Conservation (phyloP, 2,329 filamentous ascomycete genomes). For the Nigrograna mackinnonii region DNA sequence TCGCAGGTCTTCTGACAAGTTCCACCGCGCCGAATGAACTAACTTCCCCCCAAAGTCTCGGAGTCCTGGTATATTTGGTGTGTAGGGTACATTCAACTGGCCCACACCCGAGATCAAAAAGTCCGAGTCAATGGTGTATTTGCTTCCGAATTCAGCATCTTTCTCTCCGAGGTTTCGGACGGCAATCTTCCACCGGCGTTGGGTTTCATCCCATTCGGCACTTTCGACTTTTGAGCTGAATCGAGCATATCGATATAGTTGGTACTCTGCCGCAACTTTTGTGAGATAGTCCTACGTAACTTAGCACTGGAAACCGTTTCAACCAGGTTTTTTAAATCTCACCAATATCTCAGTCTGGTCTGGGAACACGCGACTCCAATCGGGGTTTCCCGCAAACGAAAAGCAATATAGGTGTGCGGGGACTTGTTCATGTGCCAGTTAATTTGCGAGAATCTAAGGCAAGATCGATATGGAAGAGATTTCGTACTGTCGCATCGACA, state of each 20-base stretch:
- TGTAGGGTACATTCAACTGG: conserved; percentile 59
- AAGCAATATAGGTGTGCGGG: conserved; percentile 61
- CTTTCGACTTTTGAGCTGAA: conserved; percentile 31
- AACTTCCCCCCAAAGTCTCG: conserved; percentile 55
- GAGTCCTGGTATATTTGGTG: conserved; percentile 53
- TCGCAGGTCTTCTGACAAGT: conserved; percentile 59
- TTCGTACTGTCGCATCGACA: conserved; percentile 55
- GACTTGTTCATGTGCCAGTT: too few species aligned
- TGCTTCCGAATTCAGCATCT: conserved; percentile 56
- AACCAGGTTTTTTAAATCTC: conserved; percentile 6
- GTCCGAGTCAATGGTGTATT: conserved; percentile 55
- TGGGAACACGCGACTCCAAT: conserved; percentile 62
- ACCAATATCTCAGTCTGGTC: conserved; percentile 64
- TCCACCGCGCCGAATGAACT: conserved; percentile 64
- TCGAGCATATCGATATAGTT: conserved; percentile 31
- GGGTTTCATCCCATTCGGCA: conserved; percentile 38
- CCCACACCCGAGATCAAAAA: conserved; percentile 63
- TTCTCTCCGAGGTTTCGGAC: not conserved
- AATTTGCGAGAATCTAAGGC: too few species aligned
- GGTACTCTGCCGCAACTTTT: conserved; percentile 37
- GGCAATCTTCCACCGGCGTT: conserved; percentile 30
- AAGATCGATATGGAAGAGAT: not conserved
- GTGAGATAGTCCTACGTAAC: conserved; percentile 52
- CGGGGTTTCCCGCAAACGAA: conserved; percentile 63
- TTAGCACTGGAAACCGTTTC: not conserved